phyloP scores from a whole-genome alignment of 2,329 filamentous ascomycete species.

The Tolypocladium tundrense region DNA sequence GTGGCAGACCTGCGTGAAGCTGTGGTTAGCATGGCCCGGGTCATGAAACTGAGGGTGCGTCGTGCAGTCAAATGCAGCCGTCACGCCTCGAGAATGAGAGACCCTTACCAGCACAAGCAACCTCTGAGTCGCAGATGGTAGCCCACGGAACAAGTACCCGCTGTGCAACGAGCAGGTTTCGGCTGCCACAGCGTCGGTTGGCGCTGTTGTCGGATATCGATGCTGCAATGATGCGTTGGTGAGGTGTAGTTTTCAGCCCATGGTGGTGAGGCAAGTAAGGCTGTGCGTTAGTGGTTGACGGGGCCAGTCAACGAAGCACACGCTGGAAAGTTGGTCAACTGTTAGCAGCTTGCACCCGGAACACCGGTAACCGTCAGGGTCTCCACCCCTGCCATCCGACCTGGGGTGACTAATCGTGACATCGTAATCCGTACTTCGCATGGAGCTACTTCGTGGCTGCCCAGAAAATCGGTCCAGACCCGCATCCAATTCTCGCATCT shows the following conservation, averaged over 20 bases:
- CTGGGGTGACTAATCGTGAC: slow-evolving; percentile 1
- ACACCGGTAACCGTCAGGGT: neutral
- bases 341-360: neutral
- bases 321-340: neutral
- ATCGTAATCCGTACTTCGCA: neutral
- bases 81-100: neutral
- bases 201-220: neutral
- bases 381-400: neutral
- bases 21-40: neutral
- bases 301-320: no score
- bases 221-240: slow-evolving; percentile 1
- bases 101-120: neutral
- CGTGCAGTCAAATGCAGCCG: neutral
- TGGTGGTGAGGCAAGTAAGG: neutral
- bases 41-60: neutral
- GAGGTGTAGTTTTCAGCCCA: slow-evolving; percentile 3
- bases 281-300: slow-evolving; percentile 1
- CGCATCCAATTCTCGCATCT: neutral
- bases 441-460: no score
- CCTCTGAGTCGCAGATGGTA: neutral
- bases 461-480: neutral
- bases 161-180: neutral
- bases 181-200: neutral
- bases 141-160: neutral
- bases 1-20: neutral